Base-by-base conservation (phyloP, 116 monocot genomes). In the Iris pallida region DNA sequence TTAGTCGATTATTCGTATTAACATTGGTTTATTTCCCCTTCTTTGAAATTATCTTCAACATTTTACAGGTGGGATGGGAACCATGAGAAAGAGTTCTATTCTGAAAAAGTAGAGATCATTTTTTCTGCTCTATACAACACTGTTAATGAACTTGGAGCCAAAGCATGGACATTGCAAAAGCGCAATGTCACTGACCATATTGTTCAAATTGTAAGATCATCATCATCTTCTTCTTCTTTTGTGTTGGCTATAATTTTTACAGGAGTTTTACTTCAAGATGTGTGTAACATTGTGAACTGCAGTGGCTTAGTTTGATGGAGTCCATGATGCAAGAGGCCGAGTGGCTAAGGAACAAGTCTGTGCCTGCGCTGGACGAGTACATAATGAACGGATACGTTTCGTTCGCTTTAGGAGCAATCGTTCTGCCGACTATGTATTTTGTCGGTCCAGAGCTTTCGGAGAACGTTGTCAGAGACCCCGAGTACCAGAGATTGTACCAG, bases 321-420 rank as follows among this genome's bases (percentile, higher is more conserved):
- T 72, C 89, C 30, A 87, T 89, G 87, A 89, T 83, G 89, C 71
- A 49, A 71, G 92, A 92, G 75, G 71, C 89, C 47, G 81, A 87
- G 42, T 96, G 89, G 92, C 41, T 44, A 12, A 77, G 61, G 55
- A 76, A 75, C 58, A 76, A 75, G 64, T 42, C 68, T 53, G 76
- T 87, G 14, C 96, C 96, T 5, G 66, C 87, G 5, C 10, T 81
- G 45, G 84, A 82, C 17, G 80, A 92, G 47, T 96, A 96, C 62
- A 82, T 89, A 86, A 14, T 17, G 62, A 86, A 96, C 81, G 96
- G 82, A 67, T 79, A 59, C 61, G 73, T 87, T 14, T 92, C 96
- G 11, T 79, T 92, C 69, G 87, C 89, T 44, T 53, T 96, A 20
- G 96, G 87, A 7, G 89, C 92, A 16, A 79, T 96, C 44, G 74